Evolutionary conservation across 2,329 filamentous ascomycete species (phyloP).

Genomic region (Sporothrix dimorphospora): DNA sequence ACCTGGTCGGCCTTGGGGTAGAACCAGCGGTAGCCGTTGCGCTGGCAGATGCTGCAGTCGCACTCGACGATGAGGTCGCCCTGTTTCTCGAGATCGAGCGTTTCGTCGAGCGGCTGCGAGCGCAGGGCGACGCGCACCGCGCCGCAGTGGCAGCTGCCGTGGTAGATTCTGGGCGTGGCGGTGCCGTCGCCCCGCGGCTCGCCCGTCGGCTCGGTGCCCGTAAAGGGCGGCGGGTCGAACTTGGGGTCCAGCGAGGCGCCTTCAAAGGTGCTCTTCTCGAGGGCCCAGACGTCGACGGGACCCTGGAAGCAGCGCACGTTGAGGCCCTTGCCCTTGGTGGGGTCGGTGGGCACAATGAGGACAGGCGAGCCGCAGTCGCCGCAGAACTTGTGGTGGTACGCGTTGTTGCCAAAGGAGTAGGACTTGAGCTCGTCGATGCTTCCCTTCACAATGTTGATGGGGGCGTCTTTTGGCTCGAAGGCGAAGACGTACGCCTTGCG

Average conservation of each 20-base stretch:
- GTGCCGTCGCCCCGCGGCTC: slow-evolving; percentile 38
- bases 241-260: slow-evolving; percentile 41
- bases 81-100: slow-evolving; percentile 33
- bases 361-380: slow-evolving; percentile 53
- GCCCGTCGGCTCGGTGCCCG: slow-evolving; percentile 47
- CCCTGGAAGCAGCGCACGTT: slow-evolving; percentile 52
- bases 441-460: slow-evolving; percentile 54
- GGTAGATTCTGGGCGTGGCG: slow-evolving; percentile 46
- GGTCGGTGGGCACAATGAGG: slow-evolving; percentile 37
- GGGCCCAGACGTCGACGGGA: slow-evolving; percentile 46
- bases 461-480: slow-evolving; percentile 39
- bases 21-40: slow-evolving; percentile 51
- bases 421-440: slow-evolving; percentile 44
- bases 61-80: slow-evolving; percentile 45
- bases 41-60: slow-evolving; percentile 56
- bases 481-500: slow-evolving; percentile 52
- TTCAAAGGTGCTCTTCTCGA: slow-evolving; percentile 46
- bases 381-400: slow-evolving; percentile 56
- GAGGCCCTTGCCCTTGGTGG: slow-evolving; percentile 36
- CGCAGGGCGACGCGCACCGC: slow-evolving; percentile 50
- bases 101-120: slow-evolving; percentile 46
- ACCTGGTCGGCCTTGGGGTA: slow-evolving; percentile 48
- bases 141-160: slow-evolving; percentile 59
- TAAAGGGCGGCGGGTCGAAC: slow-evolving; percentile 45
- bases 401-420: slow-evolving; percentile 50